These are phyloP conservation scores for Penicillium sp. DNA, from an alignment of 2,329 filamentous ascomycete genomes.

Conservation along the genomic window DNA sequence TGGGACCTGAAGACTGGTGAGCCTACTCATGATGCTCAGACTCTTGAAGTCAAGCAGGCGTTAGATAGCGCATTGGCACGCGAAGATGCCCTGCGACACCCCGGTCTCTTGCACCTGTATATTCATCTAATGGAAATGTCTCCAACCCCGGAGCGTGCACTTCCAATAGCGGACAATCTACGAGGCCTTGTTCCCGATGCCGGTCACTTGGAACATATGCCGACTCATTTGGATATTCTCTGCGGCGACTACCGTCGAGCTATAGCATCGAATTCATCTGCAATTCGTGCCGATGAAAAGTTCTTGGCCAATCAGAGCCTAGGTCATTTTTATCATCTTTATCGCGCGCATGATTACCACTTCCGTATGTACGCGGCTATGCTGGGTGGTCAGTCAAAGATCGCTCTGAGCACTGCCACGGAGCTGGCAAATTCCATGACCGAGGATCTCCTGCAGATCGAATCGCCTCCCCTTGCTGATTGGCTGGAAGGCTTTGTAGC, in stretches of 20 bases:
- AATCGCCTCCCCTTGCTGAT: slow-evolving; percentile 70
- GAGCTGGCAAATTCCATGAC: slow-evolving; percentile 64
- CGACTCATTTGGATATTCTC: slow-evolving; percentile 72
- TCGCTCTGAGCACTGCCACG: slow-evolving; percentile 61
- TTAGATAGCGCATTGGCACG: slow-evolving; percentile 59
- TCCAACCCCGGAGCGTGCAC: slow-evolving; percentile 60
- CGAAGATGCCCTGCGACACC: slow-evolving; percentile 56
- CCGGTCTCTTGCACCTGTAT: slow-evolving; percentile 72
- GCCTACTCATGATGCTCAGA: slow-evolving; percentile 55
- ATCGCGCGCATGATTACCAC: slow-evolving; percentile 72
- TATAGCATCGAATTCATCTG: slow-evolving; percentile 65
- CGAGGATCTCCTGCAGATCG: slow-evolving; percentile 55
- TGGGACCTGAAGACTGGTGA: slow-evolving; percentile 63
- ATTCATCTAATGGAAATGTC: slow-evolving; percentile 82
- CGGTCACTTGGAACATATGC: slow-evolving; percentile 76
- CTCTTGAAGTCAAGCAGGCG: slow-evolving; percentile 57
- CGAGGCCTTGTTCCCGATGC: slow-evolving; percentile 67
- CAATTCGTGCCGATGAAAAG: slow-evolving; percentile 67
- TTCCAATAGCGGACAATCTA: slow-evolving; percentile 61
- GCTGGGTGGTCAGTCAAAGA: slow-evolving; percentile 66
- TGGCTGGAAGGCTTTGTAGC: slow-evolving; percentile 73
- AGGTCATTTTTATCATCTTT: slow-evolving; percentile 72
- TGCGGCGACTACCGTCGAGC: slow-evolving; percentile 69
- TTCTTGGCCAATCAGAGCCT: slow-evolving; percentile 61
- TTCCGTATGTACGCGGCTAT: slow-evolving; percentile 76